These are phyloP conservation scores for Microstegium vimineum DNA, from an alignment of 176 grass and related monocot species.

Conservation along the genomic window DNA sequence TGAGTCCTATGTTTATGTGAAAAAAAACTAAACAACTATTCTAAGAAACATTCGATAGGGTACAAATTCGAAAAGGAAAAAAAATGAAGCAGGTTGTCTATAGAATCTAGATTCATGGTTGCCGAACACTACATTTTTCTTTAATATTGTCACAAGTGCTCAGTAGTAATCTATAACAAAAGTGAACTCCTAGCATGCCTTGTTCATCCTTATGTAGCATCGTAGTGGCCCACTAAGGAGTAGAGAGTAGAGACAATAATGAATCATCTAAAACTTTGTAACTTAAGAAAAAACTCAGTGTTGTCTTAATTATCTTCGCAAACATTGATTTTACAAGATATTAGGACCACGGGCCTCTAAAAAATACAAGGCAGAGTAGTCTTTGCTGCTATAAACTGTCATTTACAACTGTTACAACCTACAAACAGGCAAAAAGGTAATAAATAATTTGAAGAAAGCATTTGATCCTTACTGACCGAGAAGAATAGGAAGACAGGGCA, in stretches of 20 bases:
- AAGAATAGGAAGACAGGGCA: conserved; percentile 87
- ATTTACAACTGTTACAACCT: not conserved
- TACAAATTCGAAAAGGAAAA: not conserved
- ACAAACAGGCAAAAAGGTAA: conserved; percentile 10
- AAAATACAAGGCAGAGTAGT: not conserved
- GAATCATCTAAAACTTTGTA: not conserved
- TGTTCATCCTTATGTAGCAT: not conserved
- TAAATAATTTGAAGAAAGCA: conserved; percentile 21
- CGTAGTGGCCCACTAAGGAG: not conserved
- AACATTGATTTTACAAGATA: conserved; percentile 14
- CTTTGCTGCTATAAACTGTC: not conserved
- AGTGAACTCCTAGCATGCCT: not conserved
- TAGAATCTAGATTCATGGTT: not conserved
- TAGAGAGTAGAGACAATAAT: not conserved
- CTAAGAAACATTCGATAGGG: not conserved
- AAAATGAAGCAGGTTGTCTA: not conserved
- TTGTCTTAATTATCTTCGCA: not conserved
- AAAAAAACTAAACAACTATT: not conserved
- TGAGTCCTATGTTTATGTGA: not conserved
- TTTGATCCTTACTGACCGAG: conserved; percentile 58
- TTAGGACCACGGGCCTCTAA: not conserved
- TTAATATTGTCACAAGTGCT: not conserved
- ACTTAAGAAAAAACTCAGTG: not conserved
- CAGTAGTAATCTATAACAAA: not conserved
- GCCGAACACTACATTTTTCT: not conserved